A percentile compares a stretch with the other conserved stretches of the same genome.
phyloP scores from a whole-genome alignment of 139 green algal species.

The Bryopsis sp. region DNA sequence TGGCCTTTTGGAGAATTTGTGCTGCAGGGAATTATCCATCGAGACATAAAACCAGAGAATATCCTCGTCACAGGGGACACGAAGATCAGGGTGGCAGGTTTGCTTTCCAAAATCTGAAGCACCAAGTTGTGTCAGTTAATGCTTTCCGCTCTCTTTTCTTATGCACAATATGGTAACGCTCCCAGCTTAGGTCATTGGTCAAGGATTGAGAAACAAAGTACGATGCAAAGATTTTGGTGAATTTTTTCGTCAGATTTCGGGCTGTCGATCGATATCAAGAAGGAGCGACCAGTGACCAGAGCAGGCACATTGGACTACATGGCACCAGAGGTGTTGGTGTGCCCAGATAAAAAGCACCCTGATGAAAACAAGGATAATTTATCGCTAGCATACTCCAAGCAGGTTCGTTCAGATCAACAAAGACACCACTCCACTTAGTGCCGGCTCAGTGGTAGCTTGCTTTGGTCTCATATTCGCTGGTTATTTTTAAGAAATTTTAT shows the following conservation, averaged over 20 bases:
- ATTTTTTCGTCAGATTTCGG: constrained; percentile 42
- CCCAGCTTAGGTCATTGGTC: too few relatives aligned
- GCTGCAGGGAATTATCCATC: constrained; percentile 34
- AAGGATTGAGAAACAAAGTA: too few relatives aligned
- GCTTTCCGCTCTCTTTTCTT: too few relatives aligned
- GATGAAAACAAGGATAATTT: constrained; percentile 48
- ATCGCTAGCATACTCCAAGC: neutral
- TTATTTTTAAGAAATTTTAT: neutral
- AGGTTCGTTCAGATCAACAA: neutral
- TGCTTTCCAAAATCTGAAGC: too few relatives aligned
- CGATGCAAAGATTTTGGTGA: neutral
- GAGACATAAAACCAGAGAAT: constrained; percentile 54
- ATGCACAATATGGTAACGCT: too few relatives aligned
- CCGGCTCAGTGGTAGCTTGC: neutral
- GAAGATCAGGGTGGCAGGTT: constrained; percentile 35
- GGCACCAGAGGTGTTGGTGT: constrained; percentile 50
- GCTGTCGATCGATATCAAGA: constrained; percentile 45
- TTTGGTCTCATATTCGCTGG: neutral
- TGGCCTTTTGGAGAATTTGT: neutral
- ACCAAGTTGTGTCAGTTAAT: too few relatives aligned
- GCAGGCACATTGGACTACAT: constrained; percentile 57
- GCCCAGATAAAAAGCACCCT: constrained; percentile 45
- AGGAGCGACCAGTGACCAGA: constrained; percentile 48
- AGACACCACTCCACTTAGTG: neutral
- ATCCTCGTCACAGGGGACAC: constrained; percentile 34